phyloP scores from a whole-genome alignment of 1,284 basidiomycete genomes.

The Leccinum huronense region DNA sequence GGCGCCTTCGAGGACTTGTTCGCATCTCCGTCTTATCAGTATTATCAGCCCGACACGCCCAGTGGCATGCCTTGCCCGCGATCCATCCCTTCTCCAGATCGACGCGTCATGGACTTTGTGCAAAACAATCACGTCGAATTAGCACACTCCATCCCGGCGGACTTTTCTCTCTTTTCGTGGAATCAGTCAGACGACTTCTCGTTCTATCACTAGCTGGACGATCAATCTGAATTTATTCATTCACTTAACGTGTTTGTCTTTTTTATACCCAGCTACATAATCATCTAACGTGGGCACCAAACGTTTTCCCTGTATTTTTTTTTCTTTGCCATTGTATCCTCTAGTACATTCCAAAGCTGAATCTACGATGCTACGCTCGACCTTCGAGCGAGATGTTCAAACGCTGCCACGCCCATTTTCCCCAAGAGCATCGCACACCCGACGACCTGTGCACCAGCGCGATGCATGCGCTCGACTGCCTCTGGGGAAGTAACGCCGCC shows the following conservation, averaged over 20 bases:
- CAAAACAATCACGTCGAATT: constrained; percentile 5
- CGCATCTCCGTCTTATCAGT: constrained; percentile 6
- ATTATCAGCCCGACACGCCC: constrained; percentile 3
- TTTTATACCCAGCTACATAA: constrained; percentile 10
- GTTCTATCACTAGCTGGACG: constrained; percentile 23
- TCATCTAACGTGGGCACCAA: constrained; percentile 14
- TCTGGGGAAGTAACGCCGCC: constrained; percentile 70
- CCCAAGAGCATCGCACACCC: constrained; percentile 76
- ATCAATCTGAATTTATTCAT: constrained; percentile 29
- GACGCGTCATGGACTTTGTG: constrained; percentile 17
- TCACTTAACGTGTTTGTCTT: constrained; percentile 27
- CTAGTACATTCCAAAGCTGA: constrained; percentile 7
- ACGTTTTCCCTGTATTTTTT: constrained; percentile 26
- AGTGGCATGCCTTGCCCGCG: not conserved
- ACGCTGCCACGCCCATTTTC: constrained; percentile 60
- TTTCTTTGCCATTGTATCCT: constrained; percentile 19
- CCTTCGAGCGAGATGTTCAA: constrained; percentile 46
- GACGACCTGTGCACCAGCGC: constrained; percentile 68
- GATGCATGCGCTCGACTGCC: constrained; percentile 61
- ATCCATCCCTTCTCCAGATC: constrained; percentile 4
- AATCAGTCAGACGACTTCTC: constrained; percentile 23
- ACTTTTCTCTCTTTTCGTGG: constrained; percentile 27
- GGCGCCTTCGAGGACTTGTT: constrained; percentile 11
- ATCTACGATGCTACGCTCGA: constrained; percentile 13
- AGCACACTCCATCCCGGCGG: constrained; percentile 12